Evolutionary conservation across 257 asterid species (phyloP).

Genomic region (Datura wrightii): DNA sequence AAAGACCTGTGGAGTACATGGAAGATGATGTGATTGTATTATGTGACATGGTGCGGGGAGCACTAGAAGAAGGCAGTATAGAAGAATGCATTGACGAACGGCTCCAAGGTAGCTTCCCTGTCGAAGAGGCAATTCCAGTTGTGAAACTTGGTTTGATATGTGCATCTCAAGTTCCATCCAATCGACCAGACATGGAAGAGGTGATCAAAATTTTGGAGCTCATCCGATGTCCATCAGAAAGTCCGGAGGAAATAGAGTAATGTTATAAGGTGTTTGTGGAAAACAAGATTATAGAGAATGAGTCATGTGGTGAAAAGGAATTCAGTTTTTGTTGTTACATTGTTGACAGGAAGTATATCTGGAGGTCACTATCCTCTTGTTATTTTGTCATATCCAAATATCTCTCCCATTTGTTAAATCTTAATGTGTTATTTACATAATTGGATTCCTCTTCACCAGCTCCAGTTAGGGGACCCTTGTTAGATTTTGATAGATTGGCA

Average conservation of each 20-base stretch:
- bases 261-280: slow-evolving; percentile 26
- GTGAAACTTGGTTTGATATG: slow-evolving; percentile 79
- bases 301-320: slow-evolving; percentile 49
- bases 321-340: slow-evolving; percentile 47
- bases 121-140: slow-evolving; percentile 78
- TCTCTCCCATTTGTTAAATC: slow-evolving; percentile 28
- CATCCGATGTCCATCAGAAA: slow-evolving; percentile 56
- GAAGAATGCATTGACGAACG: slow-evolving; percentile 70
- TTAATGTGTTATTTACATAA: slow-evolving; percentile 39
- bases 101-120: slow-evolving; percentile 56
- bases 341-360: slow-evolving; percentile 33
- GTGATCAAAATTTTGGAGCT: slow-evolving; percentile 77
- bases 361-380: slow-evolving; percentile 31
- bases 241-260: slow-evolving; percentile 58
- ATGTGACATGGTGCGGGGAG: slow-evolving; percentile 79
- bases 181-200: slow-evolving; percentile 85
- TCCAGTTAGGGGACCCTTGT: slow-evolving; percentile 28
- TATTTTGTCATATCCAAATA: slow-evolving; percentile 28
- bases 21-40: slow-evolving; percentile 84
- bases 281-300: slow-evolving; percentile 32
- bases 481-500: slow-evolving; percentile 21
- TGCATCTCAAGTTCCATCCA: slow-evolving; percentile 89
- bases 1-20: slow-evolving; percentile 81
- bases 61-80: slow-evolving; percentile 69
- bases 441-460: slow-evolving; percentile 56